Evolutionary conservation across 164 flowering plant species (phyloP), one percentile per base, ranked within the genome.

Genomic region (Piper betle): DNA sequence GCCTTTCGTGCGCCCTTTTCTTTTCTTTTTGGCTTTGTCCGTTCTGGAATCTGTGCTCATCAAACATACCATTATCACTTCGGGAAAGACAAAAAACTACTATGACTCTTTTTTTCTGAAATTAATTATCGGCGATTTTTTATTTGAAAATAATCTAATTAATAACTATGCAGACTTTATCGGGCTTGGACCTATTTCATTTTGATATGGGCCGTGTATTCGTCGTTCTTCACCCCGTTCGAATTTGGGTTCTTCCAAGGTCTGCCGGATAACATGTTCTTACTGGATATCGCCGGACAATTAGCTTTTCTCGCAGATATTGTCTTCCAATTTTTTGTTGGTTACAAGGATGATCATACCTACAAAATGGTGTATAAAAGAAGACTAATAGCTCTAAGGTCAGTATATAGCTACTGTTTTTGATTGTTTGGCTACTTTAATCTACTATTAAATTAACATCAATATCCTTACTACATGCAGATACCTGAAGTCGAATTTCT

Each of bases 181-280:
- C 64, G 68, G 46, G 64, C 68, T 15, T 93, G 99, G 99, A 82
- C 72, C 16, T 64, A 73, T 6, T 80, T 90, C 79, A 84, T 90
- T 73, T 73, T 87, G 52, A 1, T 86, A 61, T 90, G 96, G 96
- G 97, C 99, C 37, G 39, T 87, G 0, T 90, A 93, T 76, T 93
- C 99, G 0, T 87, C 97, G 8, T 81, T 82, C 78, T 90, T 93
- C 75, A 93, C 99, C 2, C 99, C 99, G 4, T 33, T 93, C 68
- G 99, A 93, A 80, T 93, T 93, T 58, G 99, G 90, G 2, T 93
- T 93, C 84, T 87, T 93, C 78, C 73, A 88, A 59, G 99, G 99
- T 41, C 73, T 93, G 59, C 92, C 94, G 1, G 62, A 79, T 66
- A 69, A 78, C 53, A 79, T 93, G 19, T 75, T 80, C 58, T 67